Percentiles rank a stretch among this genome's conserved stretches.
Evolutionary conservation across 2,329 filamentous ascomycete genomes (phyloP).

Genomic region (Drechslerella stenobrocha): DNA sequence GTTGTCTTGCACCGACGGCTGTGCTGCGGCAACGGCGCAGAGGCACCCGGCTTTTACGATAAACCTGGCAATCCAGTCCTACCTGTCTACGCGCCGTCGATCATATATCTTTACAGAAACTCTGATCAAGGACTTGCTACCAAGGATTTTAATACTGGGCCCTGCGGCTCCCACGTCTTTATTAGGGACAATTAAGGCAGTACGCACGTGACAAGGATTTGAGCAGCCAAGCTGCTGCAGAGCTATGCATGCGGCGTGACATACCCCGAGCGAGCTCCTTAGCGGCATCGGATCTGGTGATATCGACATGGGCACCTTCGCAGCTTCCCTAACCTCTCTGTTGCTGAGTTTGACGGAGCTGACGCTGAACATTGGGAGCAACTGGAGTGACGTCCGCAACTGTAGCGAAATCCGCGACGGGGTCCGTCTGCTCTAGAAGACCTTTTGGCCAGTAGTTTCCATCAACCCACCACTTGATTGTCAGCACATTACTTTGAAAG

Average conservation of each 20-base stretch:
- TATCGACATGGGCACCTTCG: conserved; percentile 24
- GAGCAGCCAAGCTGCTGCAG: conserved; percentile 19
- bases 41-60: no score
- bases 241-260: conserved; percentile 28
- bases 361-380: conserved; percentile 21
- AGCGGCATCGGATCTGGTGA: conserved; percentile 31
- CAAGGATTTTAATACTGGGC: conserved; percentile 31
- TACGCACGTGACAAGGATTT: conserved; percentile 36
- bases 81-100: conserved; percentile 37
- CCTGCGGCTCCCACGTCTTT: conserved; percentile 21
- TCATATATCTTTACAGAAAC: conserved; percentile 37
- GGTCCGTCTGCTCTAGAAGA: no score
- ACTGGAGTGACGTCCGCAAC: no score
- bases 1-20: conserved; percentile 34
- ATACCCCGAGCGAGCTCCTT: conserved; percentile 30
- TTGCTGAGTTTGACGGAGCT: conserved; percentile 34
- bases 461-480: conserved; percentile 33
- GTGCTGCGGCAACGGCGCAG: no score
- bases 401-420: no score
- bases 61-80: conserved; percentile 33
- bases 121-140: conserved; percentile 36
- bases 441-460: conserved; percentile 15
- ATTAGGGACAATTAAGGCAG: conserved; percentile 34
- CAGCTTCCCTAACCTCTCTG: conserved; percentile 26
- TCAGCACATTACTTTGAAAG: conserved; percentile 46